phyloP scores from a whole-genome alignment of 1,139 yeast genomes.

The Candida smagusa region DNA sequence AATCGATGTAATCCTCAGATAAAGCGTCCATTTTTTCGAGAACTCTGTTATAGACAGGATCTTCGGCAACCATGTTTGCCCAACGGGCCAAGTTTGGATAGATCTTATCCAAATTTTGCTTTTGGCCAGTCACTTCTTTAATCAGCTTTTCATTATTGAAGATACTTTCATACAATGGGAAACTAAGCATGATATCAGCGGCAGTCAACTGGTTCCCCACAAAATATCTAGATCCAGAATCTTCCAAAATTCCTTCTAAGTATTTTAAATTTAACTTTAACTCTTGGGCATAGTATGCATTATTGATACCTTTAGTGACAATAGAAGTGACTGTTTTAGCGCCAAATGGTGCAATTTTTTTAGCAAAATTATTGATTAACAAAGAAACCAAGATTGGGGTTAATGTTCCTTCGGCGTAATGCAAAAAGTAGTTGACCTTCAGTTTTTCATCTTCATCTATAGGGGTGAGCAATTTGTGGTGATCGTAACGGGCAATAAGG shows the following conservation, averaged over 20 bases:
- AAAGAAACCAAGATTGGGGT: slow-evolving; percentile 44
- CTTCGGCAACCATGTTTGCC: slow-evolving; percentile 33
- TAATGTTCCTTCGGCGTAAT: slow-evolving; percentile 56
- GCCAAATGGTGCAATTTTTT: slow-evolving; percentile 46
- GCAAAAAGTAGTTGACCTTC: slow-evolving; percentile 49
- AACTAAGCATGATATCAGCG: slow-evolving; percentile 56
- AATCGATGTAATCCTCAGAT: slow-evolving; percentile 17
- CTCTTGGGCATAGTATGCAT: slow-evolving; percentile 42
- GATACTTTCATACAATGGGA: slow-evolving; percentile 40
- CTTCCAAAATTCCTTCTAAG: slow-evolving; percentile 36
- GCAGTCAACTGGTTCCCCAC: slow-evolving; percentile 55
- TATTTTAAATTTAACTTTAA: slow-evolving; percentile 38
- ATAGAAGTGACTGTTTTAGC: slow-evolving; percentile 36
- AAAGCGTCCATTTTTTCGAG: slow-evolving; percentile 24
- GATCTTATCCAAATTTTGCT: slow-evolving; percentile 27
- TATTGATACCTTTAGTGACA: slow-evolving; percentile 43
- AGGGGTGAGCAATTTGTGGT: slow-evolving; percentile 30
- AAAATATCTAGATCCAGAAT: slow-evolving; percentile 46
- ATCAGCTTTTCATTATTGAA: slow-evolving; percentile 41
- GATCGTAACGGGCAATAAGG: slow-evolving; percentile 40
- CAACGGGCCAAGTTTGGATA: slow-evolving; percentile 37
- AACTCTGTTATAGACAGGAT: slow-evolving; percentile 30
- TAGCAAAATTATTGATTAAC: slow-evolving; percentile 39
- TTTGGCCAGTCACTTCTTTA: slow-evolving; percentile 32
- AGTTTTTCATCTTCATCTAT: slow-evolving; percentile 29